phyloP scores from a whole-genome alignment of 768 basidiomycete genomes.

The Hebeloma cylindrosporum region DNA sequence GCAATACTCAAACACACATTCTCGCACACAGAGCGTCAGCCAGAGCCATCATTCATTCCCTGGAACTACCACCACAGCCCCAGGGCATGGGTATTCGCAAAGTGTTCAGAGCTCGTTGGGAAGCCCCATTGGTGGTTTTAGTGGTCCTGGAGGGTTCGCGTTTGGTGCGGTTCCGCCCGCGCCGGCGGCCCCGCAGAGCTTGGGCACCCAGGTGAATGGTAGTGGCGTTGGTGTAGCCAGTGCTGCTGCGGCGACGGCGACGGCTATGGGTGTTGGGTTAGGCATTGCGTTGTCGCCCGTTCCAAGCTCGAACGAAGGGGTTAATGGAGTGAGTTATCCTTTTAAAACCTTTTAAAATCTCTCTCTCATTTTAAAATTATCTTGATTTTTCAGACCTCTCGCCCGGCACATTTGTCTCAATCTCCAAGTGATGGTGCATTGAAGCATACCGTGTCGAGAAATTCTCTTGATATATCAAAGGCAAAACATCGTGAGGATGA shows the following conservation, averaged over 20 bases:
- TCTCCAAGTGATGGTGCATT: slow-evolving; percentile 67
- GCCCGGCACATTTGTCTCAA: slow-evolving; percentile 51
- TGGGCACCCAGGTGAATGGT: not conserved
- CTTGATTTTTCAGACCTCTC: slow-evolving; percentile 32
- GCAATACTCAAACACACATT: slow-evolving; percentile 37
- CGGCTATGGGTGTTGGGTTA: slow-evolving; percentile 23
- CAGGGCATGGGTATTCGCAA: slow-evolving; percentile 29
- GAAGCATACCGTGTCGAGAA: slow-evolving; percentile 38
- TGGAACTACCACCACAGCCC: slow-evolving; percentile 23
- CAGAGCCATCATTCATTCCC: slow-evolving; percentile 48
- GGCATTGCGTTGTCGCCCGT: slow-evolving; percentile 20
- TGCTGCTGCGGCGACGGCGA: slow-evolving; percentile 5
- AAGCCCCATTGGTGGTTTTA: slow-evolving; percentile 33
- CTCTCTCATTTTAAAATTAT: slow-evolving; percentile 15
- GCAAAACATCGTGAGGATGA: slow-evolving; percentile 61
- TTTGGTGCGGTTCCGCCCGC: slow-evolving; percentile 5
- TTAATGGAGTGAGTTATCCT: slow-evolving; percentile 6
- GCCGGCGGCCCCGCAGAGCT: slow-evolving; percentile 1
- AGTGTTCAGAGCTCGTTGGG: slow-evolving; percentile 43
- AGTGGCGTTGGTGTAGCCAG: slow-evolving; percentile 1
- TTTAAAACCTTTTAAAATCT: not conserved
- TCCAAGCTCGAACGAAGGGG: too few relatives aligned
- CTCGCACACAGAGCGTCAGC: slow-evolving; percentile 42
- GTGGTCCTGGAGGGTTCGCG: slow-evolving; percentile 13
- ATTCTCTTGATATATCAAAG: slow-evolving; percentile 27